These are phyloP conservation scores for Sonneratia alba DNA, from an alignment of 345 rosid species.

Conservation along the genomic window DNA sequence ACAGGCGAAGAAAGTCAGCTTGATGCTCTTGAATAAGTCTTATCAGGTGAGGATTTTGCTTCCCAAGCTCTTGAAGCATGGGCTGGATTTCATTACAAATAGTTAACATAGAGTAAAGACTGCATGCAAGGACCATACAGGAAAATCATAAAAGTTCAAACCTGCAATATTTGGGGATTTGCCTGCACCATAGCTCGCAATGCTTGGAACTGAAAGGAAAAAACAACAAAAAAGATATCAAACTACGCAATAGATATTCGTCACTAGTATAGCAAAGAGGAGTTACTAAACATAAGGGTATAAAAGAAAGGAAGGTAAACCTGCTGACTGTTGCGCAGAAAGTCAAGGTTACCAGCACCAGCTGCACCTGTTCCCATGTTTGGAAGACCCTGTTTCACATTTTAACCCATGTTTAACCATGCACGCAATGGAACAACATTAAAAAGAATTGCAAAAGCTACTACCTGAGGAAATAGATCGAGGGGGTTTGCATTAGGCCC, in stretches of 20 bases:
- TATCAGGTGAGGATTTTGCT: conserved; percentile 78
- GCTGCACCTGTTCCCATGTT: conserved; percentile 58
- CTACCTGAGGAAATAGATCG: conserved; percentile 91
- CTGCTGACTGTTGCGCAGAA: conserved; percentile 85
- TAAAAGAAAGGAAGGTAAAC: conserved; percentile 14
- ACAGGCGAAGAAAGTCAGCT: conserved; percentile 70
- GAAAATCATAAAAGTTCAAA: conserved; percentile 4
- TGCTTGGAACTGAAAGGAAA: conserved; percentile 31
- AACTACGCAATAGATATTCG: neutral
- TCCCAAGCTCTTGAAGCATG: conserved; percentile 89
- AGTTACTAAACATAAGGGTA: neutral
- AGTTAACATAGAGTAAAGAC: neutral
- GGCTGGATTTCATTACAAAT: conserved; percentile 34
- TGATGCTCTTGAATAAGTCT: conserved; percentile 84
- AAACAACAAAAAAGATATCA: neutral
- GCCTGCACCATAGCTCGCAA: conserved; percentile 45
- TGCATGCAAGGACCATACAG: neutral
- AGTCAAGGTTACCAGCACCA: conserved; percentile 74
- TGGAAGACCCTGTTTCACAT: conserved; percentile 68
- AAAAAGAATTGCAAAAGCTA: neutral
- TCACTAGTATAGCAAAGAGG: neutral
- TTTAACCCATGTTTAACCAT: neutral
- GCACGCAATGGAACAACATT: neutral
- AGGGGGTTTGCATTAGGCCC: conserved; percentile 90
- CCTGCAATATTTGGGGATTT: conserved; percentile 46